Conservation (phyloP, 768 basidiomycete genomes). For the Agrocybe pediades region DNA sequence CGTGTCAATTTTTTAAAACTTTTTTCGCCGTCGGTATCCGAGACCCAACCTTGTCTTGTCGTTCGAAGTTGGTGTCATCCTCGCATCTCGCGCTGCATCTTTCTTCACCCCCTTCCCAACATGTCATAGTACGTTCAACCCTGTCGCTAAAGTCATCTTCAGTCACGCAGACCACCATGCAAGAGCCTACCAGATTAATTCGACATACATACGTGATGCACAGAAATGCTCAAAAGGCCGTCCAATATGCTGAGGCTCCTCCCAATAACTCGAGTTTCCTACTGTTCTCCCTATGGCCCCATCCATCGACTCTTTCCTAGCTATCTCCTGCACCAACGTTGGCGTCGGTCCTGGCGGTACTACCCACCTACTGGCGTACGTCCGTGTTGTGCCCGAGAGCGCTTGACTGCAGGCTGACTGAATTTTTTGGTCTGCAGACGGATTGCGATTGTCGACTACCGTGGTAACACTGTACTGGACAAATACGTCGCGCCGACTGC, state of each 20-base stretch:
- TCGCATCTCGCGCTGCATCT: constrained; percentile 11
- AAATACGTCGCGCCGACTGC: constrained; percentile 68
- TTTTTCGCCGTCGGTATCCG: constrained; percentile 18
- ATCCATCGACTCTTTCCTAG: constrained; percentile 48
- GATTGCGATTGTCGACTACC: constrained; percentile 55
- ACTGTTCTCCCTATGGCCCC: constrained; percentile 34
- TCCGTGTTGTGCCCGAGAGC: constrained; percentile 19
- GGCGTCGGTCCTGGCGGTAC: constrained; percentile 82
- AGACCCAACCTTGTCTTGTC: constrained; percentile 21
- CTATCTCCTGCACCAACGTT: constrained; percentile 69
- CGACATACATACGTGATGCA: constrained; percentile 17
- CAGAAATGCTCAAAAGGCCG: constrained; percentile 22
- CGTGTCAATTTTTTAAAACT: constrained; percentile 17
- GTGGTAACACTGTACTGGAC: constrained; percentile 61
- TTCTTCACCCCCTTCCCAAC: constrained; percentile 11
- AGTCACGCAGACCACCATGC: constrained; percentile 19
- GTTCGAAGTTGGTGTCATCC: constrained; percentile 24
- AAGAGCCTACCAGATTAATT: constrained; percentile 15
- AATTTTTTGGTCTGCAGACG: constrained; percentile 30
- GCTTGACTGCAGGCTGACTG: too few relatives aligned
- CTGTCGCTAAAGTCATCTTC: constrained; percentile 18
- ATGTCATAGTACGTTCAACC: constrained; percentile 18
- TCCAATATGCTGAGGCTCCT: constrained; percentile 1
- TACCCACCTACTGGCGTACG: constrained; percentile 82
- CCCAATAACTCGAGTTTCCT: constrained; percentile 12